phyloP scores from a whole-genome alignment of 2,329 filamentous ascomycete species.

The Claviceps fusiformis region DNA sequence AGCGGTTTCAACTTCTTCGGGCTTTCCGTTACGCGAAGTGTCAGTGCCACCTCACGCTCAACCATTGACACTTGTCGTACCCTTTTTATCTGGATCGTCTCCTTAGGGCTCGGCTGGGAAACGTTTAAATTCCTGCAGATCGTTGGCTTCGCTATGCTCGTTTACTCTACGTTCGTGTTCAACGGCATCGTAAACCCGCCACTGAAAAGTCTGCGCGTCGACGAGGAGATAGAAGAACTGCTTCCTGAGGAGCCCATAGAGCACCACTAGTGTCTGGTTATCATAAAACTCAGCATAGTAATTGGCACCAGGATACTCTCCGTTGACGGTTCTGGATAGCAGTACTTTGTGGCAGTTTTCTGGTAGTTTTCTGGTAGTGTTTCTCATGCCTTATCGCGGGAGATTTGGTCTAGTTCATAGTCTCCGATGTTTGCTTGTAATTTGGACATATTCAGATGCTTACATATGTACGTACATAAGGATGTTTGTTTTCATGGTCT shows the following conservation, averaged over 20 bases:
- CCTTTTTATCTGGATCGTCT: conserved; percentile 95
- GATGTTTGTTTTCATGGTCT: too few species aligned
- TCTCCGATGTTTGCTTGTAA: too few species aligned
- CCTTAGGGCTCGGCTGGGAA: conserved; percentile 88
- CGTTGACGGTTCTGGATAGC: neutral
- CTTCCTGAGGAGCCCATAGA: conserved; percentile 77
- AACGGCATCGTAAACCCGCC: conserved; percentile 87
- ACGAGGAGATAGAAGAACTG: conserved; percentile 46
- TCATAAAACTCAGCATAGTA: neutral
- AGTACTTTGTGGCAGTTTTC: neutral
- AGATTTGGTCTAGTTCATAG: neutral
- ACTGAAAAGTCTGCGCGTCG: conserved; percentile 48
- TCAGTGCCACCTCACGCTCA: conserved; percentile 84
- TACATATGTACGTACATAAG: too few species aligned
- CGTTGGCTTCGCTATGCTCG: conserved; percentile 70
- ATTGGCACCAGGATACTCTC: too few species aligned
- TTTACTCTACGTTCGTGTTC: conserved; percentile 95
- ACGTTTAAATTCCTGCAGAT: conserved; percentile 96
- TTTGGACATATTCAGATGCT: too few species aligned
- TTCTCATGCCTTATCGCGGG: neutral
- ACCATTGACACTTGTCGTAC: conserved; percentile 97
- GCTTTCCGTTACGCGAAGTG: conserved; percentile 74
- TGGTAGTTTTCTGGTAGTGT: neutral
- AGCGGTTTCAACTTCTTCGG: conserved; percentile 99
- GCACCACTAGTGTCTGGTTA: conserved; percentile 30